phyloP scores from a whole-genome alignment of 1,284 basidiomycete species.

The Fomitiporia mediterranea region DNA sequence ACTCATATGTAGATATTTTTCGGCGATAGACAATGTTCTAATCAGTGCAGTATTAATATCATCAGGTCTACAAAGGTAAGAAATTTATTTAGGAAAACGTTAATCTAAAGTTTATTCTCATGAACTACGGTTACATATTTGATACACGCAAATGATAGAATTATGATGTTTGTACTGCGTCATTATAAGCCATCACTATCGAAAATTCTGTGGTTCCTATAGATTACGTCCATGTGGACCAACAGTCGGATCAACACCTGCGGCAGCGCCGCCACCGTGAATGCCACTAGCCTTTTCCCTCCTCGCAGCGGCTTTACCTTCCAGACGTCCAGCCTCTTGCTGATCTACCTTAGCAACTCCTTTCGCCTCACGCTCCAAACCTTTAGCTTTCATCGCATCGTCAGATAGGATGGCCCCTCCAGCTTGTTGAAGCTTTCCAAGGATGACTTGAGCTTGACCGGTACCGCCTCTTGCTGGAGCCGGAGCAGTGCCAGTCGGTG shows the following conservation, averaged over 20 bases:
- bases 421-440: conserved; percentile 18
- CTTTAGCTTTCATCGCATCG: conserved; percentile 13
- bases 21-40: no score
- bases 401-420: conserved; percentile 13
- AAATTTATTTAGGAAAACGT: no score
- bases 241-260: background rate
- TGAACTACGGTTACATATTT: no score
- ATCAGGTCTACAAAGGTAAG: no score
- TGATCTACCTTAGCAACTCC: conserved; percentile 9
- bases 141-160: no score
- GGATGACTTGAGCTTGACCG: conserved; percentile 6
- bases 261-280: background rate
- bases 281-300: background rate
- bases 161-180: no score
- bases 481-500: background rate
- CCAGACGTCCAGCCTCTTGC: conserved; percentile 2
- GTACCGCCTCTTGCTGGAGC: background rate
- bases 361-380: conserved; percentile 13
- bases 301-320: background rate
- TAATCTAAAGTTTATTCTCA: no score
- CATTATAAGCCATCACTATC: no score
- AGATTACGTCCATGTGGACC: background rate
- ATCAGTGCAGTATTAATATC: no score
- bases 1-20: no score
- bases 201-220: no score